These are phyloP conservation scores for Acanthamoeba polyphaga DNA, from an alignment of 208 protist genomes.

Conservation along the genomic window DNA sequence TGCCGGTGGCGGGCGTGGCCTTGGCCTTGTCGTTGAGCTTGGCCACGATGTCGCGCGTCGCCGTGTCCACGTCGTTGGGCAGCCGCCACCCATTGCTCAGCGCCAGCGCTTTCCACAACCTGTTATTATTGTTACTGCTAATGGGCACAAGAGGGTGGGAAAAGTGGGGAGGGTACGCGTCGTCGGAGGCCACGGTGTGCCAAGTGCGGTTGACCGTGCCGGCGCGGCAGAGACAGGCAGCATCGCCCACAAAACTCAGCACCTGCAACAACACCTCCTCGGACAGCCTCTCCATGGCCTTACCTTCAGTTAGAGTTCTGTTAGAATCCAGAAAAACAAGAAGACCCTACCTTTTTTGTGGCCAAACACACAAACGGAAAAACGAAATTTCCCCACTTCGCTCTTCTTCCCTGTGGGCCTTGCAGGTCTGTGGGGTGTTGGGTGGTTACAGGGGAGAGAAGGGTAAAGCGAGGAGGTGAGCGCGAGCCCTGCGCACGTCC, in stretches of 20 bases:
- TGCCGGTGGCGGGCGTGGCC: neutral
- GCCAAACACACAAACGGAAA: too few species aligned
- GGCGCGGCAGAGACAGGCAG: neutral
- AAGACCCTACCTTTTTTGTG: too few species aligned
- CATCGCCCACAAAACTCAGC: neutral
- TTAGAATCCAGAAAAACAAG: too few species aligned
- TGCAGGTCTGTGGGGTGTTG: too few species aligned
- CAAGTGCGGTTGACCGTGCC: neutral
- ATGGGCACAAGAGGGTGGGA: neutral
- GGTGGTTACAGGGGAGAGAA: too few species aligned
- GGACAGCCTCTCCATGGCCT: neutral
- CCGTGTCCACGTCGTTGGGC: neutral
- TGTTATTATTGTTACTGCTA: neutral
- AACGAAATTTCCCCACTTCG: too few species aligned
- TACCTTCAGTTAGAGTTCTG: too few species aligned
- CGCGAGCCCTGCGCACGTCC: neutral
- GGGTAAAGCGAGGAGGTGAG: neutral
- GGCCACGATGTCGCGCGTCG: neutral
- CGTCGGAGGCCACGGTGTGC: conserved; percentile 1
- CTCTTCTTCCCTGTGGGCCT: too few species aligned
- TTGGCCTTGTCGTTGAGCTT: neutral
- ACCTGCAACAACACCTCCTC: neutral
- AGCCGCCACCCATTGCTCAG: neutral
- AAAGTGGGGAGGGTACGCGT: neutral
- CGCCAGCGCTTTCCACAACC: neutral